Evolutionary conservation across 1,139 yeast genomes (phyloP).

Genomic region (Yamadazyma friedrichii): DNA sequence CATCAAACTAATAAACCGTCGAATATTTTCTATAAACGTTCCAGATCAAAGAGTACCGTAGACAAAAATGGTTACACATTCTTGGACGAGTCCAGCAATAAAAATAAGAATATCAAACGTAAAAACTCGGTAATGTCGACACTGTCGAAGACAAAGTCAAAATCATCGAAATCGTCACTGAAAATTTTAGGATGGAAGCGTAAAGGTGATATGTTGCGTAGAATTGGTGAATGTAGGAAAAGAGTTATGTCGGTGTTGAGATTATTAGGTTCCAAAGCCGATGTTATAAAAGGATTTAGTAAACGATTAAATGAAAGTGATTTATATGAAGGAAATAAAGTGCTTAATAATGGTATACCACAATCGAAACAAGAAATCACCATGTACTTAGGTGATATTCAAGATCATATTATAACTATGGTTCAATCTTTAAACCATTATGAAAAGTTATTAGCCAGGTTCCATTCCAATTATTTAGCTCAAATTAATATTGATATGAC

Average conservation of each 20-base stretch:
- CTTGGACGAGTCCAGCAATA: slow-evolving; percentile 8
- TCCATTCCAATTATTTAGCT: slow-evolving; percentile 93
- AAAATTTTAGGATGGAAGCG: slow-evolving; percentile 77
- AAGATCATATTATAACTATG: slow-evolving; percentile 94
- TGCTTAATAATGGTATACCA: slow-evolving; percentile 25
- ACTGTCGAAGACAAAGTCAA: slow-evolving; percentile 15
- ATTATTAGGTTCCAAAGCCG: slow-evolving; percentile 88
- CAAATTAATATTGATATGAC: slow-evolving; percentile 98
- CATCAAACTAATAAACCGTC: slow-evolving; percentile 9
- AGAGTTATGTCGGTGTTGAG: slow-evolving; percentile 89
- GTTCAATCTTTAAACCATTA: slow-evolving; percentile 91
- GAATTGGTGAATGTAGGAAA: slow-evolving; percentile 94
- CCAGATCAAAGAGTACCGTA: slow-evolving; percentile 40
- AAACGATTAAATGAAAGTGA: slow-evolving; percentile 83
- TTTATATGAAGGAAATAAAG: slow-evolving; percentile 53
- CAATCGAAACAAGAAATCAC: slow-evolving; percentile 49
- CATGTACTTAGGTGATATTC: slow-evolving; percentile 88
- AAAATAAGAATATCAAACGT: slow-evolving; percentile 7
- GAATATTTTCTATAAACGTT: slow-evolving; percentile 36
- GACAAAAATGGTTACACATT: slow-evolving; percentile 22
- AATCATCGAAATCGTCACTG: slow-evolving; percentile 40
- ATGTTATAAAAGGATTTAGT: slow-evolving; percentile 91
- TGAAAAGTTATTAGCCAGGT: slow-evolving; percentile 87
- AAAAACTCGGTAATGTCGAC: slow-evolving; percentile 22
- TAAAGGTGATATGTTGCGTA: slow-evolving; percentile 89